These are phyloP conservation scores for Fragaria ananassa DNA, from an alignment of 306 rosid genomes.

Conservation along the genomic window DNA sequence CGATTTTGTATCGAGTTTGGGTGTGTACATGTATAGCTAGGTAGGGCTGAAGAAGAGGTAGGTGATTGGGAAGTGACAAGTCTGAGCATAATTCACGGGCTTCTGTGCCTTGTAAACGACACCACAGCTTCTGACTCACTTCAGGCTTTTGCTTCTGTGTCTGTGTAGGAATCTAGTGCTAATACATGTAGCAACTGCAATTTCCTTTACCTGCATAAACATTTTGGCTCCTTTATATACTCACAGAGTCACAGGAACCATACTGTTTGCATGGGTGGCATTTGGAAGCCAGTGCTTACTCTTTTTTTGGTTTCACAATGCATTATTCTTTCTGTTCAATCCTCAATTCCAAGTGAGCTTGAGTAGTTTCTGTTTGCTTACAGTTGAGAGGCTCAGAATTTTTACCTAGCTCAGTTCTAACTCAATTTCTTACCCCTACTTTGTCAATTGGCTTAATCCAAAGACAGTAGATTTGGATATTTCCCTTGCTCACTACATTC, in stretches of 20 bases:
- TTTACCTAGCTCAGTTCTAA: neutral
- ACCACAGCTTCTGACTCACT: neutral
- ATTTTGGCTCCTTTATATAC: neutral
- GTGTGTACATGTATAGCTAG: neutral
- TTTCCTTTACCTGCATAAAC: neutral
- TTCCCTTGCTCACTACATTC: neutral
- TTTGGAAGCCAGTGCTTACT: neutral
- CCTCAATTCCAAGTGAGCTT: neutral
- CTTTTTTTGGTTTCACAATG: neutral
- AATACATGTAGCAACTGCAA: neutral
- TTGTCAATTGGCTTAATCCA: neutral
- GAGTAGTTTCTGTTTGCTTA: neutral
- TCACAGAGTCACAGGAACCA: neutral
- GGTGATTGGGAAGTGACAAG: neutral
- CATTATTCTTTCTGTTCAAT: neutral
- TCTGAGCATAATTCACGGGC: conserved; percentile 14
- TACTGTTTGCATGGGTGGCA: neutral
- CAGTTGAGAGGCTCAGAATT: neutral
- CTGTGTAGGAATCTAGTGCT: neutral
- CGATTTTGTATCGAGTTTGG: neutral
- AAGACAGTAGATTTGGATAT: neutral
- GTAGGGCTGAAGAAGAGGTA: neutral
- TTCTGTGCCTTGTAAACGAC: neutral
- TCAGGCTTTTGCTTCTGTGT: neutral
- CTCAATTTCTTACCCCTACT: neutral